phyloP scores from a whole-genome alignment of 768 basidiomycete species.

The Tephrocybe sp. region DNA sequence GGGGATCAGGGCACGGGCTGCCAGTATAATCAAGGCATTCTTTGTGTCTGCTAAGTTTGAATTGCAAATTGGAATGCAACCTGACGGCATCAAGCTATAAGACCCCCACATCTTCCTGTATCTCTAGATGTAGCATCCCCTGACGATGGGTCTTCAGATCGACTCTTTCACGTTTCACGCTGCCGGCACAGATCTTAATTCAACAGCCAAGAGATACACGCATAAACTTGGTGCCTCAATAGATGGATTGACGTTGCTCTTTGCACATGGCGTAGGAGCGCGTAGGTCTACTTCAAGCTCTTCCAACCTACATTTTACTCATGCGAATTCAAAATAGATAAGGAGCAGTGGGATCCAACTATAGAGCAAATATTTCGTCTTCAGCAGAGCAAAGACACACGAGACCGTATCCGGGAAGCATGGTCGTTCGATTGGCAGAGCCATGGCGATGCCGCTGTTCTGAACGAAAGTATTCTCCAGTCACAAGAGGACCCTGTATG shows the following conservation, averaged over 20 bases:
- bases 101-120: too few relatives aligned
- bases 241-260: slow-evolving; percentile 16
- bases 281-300: slow-evolving; percentile 16
- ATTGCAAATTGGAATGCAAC: too few relatives aligned
- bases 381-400: slow-evolving; percentile 17
- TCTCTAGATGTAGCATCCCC: too few relatives aligned
- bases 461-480: slow-evolving; percentile 28
- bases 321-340: too few relatives aligned
- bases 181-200: slow-evolving; percentile 11
- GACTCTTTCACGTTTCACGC: slow-evolving; percentile 7
- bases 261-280: slow-evolving; percentile 17
- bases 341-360: slow-evolving; percentile 39
- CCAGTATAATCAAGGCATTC: too few relatives aligned
- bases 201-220: slow-evolving; percentile 17
- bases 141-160: slow-evolving; percentile 3
- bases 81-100: too few relatives aligned
- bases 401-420: slow-evolving; percentile 32
- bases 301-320: too few relatives aligned
- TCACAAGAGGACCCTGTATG: slow-evolving; percentile 22
- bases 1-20: too few relatives aligned
- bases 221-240: neutral
- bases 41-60: too few relatives aligned
- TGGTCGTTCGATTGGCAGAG: slow-evolving; percentile 42
- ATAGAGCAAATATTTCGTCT: slow-evolving; percentile 27
- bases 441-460: slow-evolving; percentile 35